Base-by-base conservation (phyloP, 805 yeast genomes). In the Nadsonia fulvescens region DNA sequence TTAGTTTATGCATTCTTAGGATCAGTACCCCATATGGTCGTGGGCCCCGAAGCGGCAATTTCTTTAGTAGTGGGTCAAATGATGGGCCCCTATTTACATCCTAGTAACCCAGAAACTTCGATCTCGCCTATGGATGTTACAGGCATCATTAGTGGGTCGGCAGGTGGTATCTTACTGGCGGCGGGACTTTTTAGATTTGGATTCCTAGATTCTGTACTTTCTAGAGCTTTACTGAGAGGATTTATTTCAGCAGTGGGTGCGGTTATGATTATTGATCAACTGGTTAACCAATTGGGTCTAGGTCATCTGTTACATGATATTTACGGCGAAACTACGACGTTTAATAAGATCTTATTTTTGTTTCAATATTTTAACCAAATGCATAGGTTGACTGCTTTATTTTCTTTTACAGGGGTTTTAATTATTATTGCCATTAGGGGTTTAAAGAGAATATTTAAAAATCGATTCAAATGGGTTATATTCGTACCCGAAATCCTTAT, bases 1-100 rank as follows among this genome's bases (percentile, higher is more conserved):
- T 51, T 74, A n/a, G 51, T 77, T 5, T 82, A 82, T 44, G 61
- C 79, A 5, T 33, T 81, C 3, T 57, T 81, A 32, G 94, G 94
- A 0, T 66, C 89, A 0, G 91, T 81, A 1, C 93, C 93, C 0
- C 73, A 72, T 32, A 67, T 82, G 74, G 70, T 81, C 20, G 91
- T 82, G 11, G 93, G 93, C 0, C 93, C 94, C 1, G 91, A 82
- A 46, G 83, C 86, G 11, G 83, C 93, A 1, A 69, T 79, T 6
- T 77, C 91, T 0, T 55, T 83, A 38, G 69, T 82, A 8, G 70
- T 76, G 14, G 93, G 93, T 2, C 86, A 75, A 38, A 68, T 74
- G 0, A 66, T 78, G 6, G 75, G 72, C 32, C 65, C 60, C n/a
- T 45, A 59, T 23, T 38, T 59, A 13, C 58, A 53, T 12, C 68